phyloP scores from a whole-genome alignment of 2,329 filamentous ascomycete species.

The Alternaria infectoria region DNA sequence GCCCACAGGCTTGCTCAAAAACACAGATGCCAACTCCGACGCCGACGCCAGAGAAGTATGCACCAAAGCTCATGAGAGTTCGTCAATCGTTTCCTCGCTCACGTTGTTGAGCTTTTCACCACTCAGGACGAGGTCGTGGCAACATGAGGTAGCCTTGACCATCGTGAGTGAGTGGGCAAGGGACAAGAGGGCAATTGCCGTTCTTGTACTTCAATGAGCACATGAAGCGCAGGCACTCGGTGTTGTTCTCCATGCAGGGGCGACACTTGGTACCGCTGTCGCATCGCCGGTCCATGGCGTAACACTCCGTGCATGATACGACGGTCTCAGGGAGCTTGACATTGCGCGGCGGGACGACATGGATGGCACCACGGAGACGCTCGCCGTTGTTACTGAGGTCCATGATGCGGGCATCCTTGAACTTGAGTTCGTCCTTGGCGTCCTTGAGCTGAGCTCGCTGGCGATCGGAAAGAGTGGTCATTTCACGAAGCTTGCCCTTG shows the following conservation, averaged over 20 bases:
- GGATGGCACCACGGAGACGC: constrained; percentile 32
- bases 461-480: constrained; percentile 24
- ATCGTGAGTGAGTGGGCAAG: constrained; percentile 33
- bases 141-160: constrained; percentile 23
- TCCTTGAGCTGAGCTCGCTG: constrained; percentile 23
- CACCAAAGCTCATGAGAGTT: not conserved
- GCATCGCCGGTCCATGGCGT: constrained; percentile 30
- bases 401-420: constrained; percentile 9
- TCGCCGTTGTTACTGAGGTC: constrained; percentile 16
- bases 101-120: constrained; percentile 9
- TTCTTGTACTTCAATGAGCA: constrained; percentile 35
- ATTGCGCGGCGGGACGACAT: constrained; percentile 28
- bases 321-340: constrained; percentile 29
- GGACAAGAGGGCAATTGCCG: constrained; percentile 25
- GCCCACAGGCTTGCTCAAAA: not conserved
- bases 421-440: constrained; percentile 2
- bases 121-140: constrained; percentile 17
- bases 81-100: not conserved
- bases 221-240: constrained; percentile 35
- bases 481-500: constrained; percentile 23
- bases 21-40: too few relatives aligned
- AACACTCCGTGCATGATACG: constrained; percentile 39
- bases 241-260: constrained; percentile 26
- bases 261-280: constrained; percentile 30
- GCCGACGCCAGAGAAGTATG: not conserved